A percentile compares a stretch with the other conserved stretches of the same genome.
Evolutionary conservation across 495 filamentous ascomycete species (phyloP).

Genomic region (Tetracladium marchalianum): DNA sequence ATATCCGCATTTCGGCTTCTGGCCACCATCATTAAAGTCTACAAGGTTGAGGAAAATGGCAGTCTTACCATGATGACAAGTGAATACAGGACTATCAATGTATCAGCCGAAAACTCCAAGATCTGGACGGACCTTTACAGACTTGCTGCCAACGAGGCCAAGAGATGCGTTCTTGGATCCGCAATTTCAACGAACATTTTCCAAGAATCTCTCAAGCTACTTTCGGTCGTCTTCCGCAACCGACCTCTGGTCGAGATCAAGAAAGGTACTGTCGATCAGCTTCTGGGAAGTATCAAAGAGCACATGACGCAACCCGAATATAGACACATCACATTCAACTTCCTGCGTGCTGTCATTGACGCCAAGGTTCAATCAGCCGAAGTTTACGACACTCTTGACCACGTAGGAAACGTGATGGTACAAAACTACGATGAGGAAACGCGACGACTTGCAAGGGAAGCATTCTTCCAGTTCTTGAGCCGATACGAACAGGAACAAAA

Average conservation of each 20-base stretch:
- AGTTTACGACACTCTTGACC: conserved; percentile 84
- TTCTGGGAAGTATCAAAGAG: conserved; percentile 74
- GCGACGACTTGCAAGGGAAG: conserved; percentile 75
- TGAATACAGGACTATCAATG: conserved; percentile 29
- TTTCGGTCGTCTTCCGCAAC: conserved; percentile 77
- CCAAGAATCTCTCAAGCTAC: conserved; percentile 78
- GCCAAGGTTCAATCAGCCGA: conserved; percentile 76
- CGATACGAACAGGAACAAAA: conserved; percentile 89
- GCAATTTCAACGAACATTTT: conserved; percentile 49
- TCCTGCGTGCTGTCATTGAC: conserved; percentile 74
- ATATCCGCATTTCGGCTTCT: conserved; percentile 72
- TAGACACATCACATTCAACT: conserved; percentile 87
- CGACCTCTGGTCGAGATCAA: conserved; percentile 62
- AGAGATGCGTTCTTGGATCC: conserved; percentile 35
- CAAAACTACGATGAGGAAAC: conserved; percentile 83
- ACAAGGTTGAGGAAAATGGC: too few relatives aligned
- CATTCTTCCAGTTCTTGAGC: conserved; percentile 86
- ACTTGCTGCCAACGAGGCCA: conserved; percentile 68
- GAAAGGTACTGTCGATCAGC: conserved; percentile 71
- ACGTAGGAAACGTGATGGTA: conserved; percentile 87
- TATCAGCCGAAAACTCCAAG: too few relatives aligned
- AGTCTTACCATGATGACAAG: conserved; percentile 56
- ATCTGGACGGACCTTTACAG: conserved; percentile 56
- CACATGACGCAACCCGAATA: conserved; percentile 88
- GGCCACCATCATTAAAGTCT: conserved; percentile 73